Base-by-base conservation (phyloP, 108 stramenopile genomes). In the Nannochloropsis oceanica region DNA sequence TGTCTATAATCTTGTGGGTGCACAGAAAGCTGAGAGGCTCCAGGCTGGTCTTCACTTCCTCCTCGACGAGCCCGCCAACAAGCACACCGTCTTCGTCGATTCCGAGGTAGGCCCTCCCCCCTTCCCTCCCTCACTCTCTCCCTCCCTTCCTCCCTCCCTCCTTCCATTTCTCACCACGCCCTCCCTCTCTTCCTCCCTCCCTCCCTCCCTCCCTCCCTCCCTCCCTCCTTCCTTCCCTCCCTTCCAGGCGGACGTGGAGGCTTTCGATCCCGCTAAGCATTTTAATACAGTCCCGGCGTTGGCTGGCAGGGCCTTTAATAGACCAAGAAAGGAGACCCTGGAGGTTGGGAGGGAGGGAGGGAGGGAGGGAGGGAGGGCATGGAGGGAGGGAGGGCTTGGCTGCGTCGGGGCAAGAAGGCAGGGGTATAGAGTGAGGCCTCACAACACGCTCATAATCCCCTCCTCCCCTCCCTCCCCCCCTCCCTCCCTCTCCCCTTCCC, bases 211-310 rank as follows among this genome's bases (percentile, higher is more conserved):
- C 24, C 0, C 80, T 26, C 80, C 25, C 25, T 81, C 13, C 25
- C 80, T 0, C 26, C 26, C 24, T 26, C 26, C 26, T 26, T n/a
- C 25, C 80, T 26, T 25, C 80, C 43, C 0, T 43, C 18, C 46
- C 46, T 50, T 18, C 46, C 46, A 91, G 27, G 46, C 46, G 14
- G 46, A 14, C 46, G 93, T 92, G 0, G 83, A 94, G 73, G 84
- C 90, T 26, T 97, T 97, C 90, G 94, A 96, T 88, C 91, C 91
- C 12, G 95, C 95, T 8, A 81, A 91, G 83, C 95, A 96, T 86
- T 97, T 96, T 89, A 95, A 94, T 84, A 95, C 95, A 0, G 80
- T 93, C 43, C 95, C 95, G 20, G 95, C 95, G 85, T 90, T 96
- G 20, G 93, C 92, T 13, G 94, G 91, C 12, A 86, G 97, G 46